These are phyloP conservation scores for Flaveria brownii DNA, from an alignment of 129 eudicot species.

Conservation along the genomic window DNA sequence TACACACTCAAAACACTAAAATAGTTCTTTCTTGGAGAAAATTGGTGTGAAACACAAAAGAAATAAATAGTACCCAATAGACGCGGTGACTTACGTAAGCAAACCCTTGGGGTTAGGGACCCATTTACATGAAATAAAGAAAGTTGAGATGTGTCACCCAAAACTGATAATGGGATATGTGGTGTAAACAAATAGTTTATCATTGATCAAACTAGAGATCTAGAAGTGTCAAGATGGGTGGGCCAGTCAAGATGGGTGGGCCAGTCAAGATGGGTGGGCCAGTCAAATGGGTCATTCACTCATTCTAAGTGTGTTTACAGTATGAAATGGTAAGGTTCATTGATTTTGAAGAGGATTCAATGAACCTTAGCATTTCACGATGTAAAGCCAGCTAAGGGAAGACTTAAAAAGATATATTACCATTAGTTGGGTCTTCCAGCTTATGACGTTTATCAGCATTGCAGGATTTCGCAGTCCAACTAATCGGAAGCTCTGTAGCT, in stretches of 20 bases:
- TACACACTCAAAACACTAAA: not conserved
- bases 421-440: slow-evolving; percentile 46
- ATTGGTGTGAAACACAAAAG: not conserved
- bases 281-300: too few species aligned
- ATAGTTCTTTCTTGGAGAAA: not conserved
- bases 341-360: not conserved
- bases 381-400: slow-evolving; percentile 3
- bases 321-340: too few species aligned
- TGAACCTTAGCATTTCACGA: not conserved
- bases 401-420: slow-evolving; percentile 38
- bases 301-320: too few species aligned
- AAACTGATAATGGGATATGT: not conserved
- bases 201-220: not conserved
- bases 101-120: not conserved
- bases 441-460: slow-evolving; percentile 31
- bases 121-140: not conserved
- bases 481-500: slow-evolving; percentile 65
- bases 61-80: not conserved
- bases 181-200: not conserved
- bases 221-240: not conserved
- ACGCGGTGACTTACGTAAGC: not conserved
- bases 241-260: too few species aligned
- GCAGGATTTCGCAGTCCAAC: slow-evolving; percentile 41
- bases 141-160: not conserved
- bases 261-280: not conserved